These are phyloP conservation scores for Kwoniella sp. DNA, from an alignment of 768 basidiomycete species.

Conservation along the genomic window DNA sequence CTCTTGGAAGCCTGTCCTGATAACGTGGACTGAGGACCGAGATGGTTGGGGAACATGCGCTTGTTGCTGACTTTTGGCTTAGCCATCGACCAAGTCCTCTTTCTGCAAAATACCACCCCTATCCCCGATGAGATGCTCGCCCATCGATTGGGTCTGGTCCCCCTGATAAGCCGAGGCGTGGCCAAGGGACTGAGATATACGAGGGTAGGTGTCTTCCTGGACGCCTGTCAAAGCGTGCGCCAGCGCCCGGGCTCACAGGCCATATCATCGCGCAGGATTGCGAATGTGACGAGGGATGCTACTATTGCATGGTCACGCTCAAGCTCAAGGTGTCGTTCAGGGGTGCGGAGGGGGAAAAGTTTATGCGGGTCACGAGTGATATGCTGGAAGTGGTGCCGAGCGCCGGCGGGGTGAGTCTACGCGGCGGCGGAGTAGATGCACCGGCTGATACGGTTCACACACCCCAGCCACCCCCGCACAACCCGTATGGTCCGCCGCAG, in stretches of 20 bases:
- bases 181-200: conserved; percentile 69
- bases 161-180: conserved; percentile 78
- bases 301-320: conserved; percentile 79
- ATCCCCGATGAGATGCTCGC: conserved; percentile 96
- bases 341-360: conserved; percentile 58
- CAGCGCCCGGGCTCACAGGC: conserved; percentile 1
- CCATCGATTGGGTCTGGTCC: conserved; percentile 90
- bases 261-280: conserved; percentile 70
- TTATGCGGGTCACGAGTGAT: conserved; percentile 82
- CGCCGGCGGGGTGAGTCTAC: conserved; percentile 37
- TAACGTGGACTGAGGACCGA: too few species aligned
- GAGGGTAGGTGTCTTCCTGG: conserved; percentile 48
- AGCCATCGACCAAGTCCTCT: conserved; percentile 97
- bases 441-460: too few species aligned
- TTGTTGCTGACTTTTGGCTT: too few species aligned
- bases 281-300: conserved; percentile 76
- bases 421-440: too few species aligned
- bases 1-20: neutral
- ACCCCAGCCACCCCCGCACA: conserved; percentile 26
- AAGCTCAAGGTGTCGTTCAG: conserved; percentile 67
- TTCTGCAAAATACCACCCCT: conserved; percentile 83
- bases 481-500: conserved; percentile 36
- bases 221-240: conserved; percentile 42
- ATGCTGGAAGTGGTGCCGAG: conserved; percentile 52
- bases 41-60: too few species aligned